Percentiles rank a stretch among this genome's conserved stretches.
Conservation (phyloP, 208 protist genomes). For the Acanthamoeba castellanii region DNA sequence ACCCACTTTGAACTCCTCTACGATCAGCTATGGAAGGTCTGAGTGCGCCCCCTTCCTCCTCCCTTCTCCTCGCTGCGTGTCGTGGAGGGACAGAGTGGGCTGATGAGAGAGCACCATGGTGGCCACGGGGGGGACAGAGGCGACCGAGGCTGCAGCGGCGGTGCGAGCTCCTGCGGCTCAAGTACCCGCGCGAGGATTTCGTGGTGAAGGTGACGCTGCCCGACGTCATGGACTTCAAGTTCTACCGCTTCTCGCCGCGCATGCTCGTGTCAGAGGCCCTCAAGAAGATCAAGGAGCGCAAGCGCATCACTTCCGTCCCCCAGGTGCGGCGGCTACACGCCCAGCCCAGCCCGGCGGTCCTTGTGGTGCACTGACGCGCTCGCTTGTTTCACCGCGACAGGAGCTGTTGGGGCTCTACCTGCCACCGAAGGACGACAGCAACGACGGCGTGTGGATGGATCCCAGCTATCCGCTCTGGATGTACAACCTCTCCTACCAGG, state of each 20-base stretch:
- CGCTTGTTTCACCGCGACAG: background rate
- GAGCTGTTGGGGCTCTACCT: constrained; percentile 17
- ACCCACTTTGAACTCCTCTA: constrained; percentile 1
- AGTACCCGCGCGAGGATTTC: constrained; percentile 30
- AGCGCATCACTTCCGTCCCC: constrained; percentile 36
- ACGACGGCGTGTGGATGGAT: constrained; percentile 43
- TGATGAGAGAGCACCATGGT: background rate
- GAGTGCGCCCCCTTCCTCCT: background rate
- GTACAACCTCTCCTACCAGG: background rate
- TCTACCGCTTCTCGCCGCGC: constrained; percentile 24
- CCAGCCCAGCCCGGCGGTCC: background rate
- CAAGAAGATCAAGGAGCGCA: constrained; percentile 62
- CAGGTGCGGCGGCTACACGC: background rate
- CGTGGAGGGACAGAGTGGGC: background rate
- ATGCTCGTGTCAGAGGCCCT: constrained; percentile 31
- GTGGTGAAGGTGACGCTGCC: constrained; percentile 24
- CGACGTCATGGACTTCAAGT: constrained; percentile 40
- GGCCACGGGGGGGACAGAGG: background rate
- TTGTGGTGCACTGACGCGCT: background rate
- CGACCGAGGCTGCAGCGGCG: constrained; percentile 35
- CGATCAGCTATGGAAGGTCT: constrained; percentile 15
- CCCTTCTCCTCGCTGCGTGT: background rate
- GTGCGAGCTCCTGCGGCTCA: constrained; percentile 47
- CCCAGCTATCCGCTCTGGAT: background rate
- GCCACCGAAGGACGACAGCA: background rate